These are phyloP conservation scores for Raphanus sativus DNA, from an alignment of 345 rosid genomes.

Conservation along the genomic window DNA sequence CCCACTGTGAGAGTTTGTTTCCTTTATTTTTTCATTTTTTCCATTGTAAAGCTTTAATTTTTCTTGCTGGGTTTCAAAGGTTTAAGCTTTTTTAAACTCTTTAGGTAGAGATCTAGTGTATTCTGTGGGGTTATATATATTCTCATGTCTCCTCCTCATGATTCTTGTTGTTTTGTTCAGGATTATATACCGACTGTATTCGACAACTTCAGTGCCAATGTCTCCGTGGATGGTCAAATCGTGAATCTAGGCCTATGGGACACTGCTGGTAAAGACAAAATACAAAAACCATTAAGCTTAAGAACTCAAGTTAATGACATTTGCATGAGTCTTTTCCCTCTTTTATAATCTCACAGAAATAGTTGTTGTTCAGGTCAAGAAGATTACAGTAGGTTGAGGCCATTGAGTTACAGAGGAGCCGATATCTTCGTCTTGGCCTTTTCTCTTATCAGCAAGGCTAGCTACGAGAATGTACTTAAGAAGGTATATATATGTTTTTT, in stretches of 20 bases:
- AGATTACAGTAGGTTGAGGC: constrained; percentile 96
- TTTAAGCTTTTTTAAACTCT: background rate
- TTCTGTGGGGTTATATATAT: background rate
- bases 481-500: constrained; percentile 50
- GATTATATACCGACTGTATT: constrained; percentile 97
- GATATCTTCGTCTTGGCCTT: constrained; percentile 90
- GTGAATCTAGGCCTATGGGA: constrained; percentile 99
- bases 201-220: constrained; percentile 98
- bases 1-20: constrained; percentile 69
- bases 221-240: constrained; percentile 84
- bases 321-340: background rate
- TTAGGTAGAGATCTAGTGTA: background rate
- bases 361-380: constrained; percentile 67
- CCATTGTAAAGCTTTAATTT: background rate
- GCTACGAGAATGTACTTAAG: constrained; percentile 95
- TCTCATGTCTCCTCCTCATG: constrained; percentile 13
- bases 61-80: constrained; percentile 9
- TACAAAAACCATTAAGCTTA: background rate
- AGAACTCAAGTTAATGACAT: background rate
- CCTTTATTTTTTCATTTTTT: background rate
- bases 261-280: constrained; percentile 73
- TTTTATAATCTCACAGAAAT: background rate
- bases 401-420: constrained; percentile 97
- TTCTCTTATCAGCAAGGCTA: constrained; percentile 89
- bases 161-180: constrained; percentile 41